These are phyloP conservation scores for Endocarpon pusillum DNA, from an alignment of 495 filamentous ascomycete species.

Conservation along the genomic window DNA sequence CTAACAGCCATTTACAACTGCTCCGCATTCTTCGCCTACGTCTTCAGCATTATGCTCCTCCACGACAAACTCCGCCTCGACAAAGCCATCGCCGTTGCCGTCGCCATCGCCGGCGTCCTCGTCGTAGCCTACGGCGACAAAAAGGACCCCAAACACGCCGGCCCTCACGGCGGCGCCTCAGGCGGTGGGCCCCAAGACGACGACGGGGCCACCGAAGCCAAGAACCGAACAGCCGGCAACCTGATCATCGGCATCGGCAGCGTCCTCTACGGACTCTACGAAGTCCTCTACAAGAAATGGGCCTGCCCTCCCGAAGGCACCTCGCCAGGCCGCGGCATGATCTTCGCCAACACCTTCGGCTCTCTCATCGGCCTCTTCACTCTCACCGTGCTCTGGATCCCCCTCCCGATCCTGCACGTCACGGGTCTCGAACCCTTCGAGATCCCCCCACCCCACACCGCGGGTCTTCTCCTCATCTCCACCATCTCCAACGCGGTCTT, in stretches of 20 bases:
- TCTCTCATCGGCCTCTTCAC: constrained; percentile 76
- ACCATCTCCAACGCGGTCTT: constrained; percentile 79
- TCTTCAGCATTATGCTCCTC: constrained; percentile 76
- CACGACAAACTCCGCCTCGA: constrained; percentile 63
- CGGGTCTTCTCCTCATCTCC: constrained; percentile 61
- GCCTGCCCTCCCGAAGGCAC: constrained; percentile 87
- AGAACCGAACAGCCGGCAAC: constrained; percentile 59
- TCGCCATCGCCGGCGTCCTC: constrained; percentile 79
- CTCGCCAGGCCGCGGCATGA: constrained; percentile 61
- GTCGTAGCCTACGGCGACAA: constrained; percentile 82
- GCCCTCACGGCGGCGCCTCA: constrained; percentile 29
- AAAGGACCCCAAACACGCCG: constrained; percentile 34
- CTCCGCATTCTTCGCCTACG: constrained; percentile 96
- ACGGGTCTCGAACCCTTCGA: constrained; percentile 67
- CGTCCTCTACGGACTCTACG: constrained; percentile 89
- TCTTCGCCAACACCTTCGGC: constrained; percentile 86
- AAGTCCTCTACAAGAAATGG: constrained; percentile 83
- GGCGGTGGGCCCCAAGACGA: constrained; percentile 32
- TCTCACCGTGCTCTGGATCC: constrained; percentile 76
- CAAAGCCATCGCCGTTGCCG: constrained; percentile 65
- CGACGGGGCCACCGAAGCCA: constrained; percentile 28
- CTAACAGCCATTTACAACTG: constrained; percentile 98
- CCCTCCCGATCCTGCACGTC: constrained; percentile 66
- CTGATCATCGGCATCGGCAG: constrained; percentile 85
- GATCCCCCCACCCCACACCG: constrained; percentile 57